phyloP scores from a whole-genome alignment of 495 filamentous ascomycete species.

The Aspergillus funiculosus region DNA sequence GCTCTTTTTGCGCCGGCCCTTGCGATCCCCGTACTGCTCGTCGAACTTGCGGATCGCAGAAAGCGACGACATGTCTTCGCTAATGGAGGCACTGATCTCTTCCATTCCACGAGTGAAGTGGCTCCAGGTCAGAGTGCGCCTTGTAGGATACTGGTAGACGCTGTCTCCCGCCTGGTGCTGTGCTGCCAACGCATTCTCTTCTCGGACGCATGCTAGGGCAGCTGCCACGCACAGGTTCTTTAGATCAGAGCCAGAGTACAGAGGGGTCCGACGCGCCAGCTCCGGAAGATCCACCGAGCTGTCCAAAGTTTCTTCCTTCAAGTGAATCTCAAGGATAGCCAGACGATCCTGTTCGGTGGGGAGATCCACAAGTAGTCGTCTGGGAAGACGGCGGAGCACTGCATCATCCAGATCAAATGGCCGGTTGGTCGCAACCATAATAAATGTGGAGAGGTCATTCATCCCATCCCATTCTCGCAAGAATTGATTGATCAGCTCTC shows the following conservation, averaged over 20 bases:
- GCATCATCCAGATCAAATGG: slow-evolving; percentile 96
- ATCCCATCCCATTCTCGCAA: slow-evolving; percentile 97
- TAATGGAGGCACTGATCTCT: slow-evolving; percentile 89
- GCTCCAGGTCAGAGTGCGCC: slow-evolving; percentile 54
- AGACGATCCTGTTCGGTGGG: slow-evolving; percentile 71
- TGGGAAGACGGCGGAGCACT: slow-evolving; percentile 73
- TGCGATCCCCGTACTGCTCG: slow-evolving; percentile 90
- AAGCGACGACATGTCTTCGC: slow-evolving; percentile 87
- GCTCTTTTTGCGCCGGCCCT: slow-evolving; percentile 58
- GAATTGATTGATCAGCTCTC: slow-evolving; percentile 97
- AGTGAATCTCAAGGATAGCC: slow-evolving; percentile 76
- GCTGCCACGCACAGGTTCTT: slow-evolving; percentile 93
- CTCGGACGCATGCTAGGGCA: slow-evolving; percentile 79
- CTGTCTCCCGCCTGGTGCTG: slow-evolving; percentile 45
- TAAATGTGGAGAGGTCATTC: slow-evolving; percentile 79
- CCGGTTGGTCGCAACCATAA: slow-evolving; percentile 98
- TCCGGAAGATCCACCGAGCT: slow-evolving; percentile 60
- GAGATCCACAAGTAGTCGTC: slow-evolving; percentile 81
- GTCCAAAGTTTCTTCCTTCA: slow-evolving; percentile 70
- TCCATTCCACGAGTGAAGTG: slow-evolving; percentile 84
- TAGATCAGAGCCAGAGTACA: slow-evolving; percentile 96
- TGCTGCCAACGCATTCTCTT: slow-evolving; percentile 66
- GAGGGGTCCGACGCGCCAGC: slow-evolving; percentile 68
- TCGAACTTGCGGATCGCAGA: slow-evolving; percentile 90
- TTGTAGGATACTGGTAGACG: slow-evolving; percentile 57